These are phyloP conservation scores for Babesia caballi DNA, from an alignment of 169 alveolate genomes.

Conservation along the genomic window DNA sequence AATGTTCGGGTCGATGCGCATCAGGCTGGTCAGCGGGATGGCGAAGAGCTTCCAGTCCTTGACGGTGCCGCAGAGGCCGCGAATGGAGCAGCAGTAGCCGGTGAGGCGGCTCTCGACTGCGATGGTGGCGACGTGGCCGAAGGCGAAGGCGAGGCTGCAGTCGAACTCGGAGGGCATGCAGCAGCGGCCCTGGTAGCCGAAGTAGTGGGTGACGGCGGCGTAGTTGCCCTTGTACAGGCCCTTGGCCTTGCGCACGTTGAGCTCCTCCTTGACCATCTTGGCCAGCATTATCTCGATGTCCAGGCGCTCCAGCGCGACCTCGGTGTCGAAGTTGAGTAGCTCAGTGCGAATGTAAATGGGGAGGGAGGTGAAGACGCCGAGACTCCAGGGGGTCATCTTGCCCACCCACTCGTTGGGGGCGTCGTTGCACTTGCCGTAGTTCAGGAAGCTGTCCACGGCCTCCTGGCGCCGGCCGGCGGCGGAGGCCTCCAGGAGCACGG, in stretches of 20 bases:
- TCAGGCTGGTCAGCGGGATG: conserved; percentile 86
- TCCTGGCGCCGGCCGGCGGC: conserved; percentile 64
- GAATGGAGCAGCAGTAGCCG: conserved; percentile 89
- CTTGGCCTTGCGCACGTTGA: conserved; percentile 84
- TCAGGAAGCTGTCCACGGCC: conserved; percentile 56
- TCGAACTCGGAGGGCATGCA: conserved; percentile 97
- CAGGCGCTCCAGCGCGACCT: conserved; percentile 71
- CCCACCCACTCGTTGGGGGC: conserved; percentile 65
- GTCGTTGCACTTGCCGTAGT: conserved; percentile 16
- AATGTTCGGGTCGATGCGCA: conserved; percentile 80
- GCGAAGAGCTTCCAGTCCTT: conserved; percentile 93
- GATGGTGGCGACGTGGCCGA: conserved; percentile 93
- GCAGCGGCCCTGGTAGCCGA: conserved; percentile 98
- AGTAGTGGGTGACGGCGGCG: conserved; percentile 93
- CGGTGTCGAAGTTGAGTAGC: conserved; percentile 82
- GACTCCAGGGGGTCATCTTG: conserved; percentile 91
- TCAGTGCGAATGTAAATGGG: conserved; percentile 92
- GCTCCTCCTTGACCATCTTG: conserved; percentile 91
- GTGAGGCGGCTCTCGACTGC: conserved; percentile 91
- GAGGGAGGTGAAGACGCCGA: conserved; percentile 86
- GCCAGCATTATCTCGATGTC: conserved; percentile 94
- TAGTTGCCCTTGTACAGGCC: conserved; percentile 89
- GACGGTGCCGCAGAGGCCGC: conserved; percentile 87
- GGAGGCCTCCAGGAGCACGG: conserved; percentile 70
- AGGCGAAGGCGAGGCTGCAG: conserved; percentile 89